phyloP scores from a whole-genome alignment of 2,329 filamentous ascomycete genomes.

The Dactylellina haptotyla region DNA sequence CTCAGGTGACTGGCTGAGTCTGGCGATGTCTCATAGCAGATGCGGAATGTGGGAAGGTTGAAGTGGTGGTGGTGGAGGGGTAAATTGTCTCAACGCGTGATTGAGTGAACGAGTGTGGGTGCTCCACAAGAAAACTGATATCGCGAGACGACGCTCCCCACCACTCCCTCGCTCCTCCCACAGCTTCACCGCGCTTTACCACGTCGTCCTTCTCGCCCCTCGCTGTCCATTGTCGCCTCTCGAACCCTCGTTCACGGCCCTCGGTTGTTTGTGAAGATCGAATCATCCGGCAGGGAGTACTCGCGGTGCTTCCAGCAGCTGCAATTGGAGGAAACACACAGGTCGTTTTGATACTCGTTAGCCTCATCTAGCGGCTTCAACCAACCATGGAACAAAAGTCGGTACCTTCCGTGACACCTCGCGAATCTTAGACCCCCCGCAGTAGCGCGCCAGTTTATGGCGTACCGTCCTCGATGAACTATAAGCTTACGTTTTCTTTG shows the following conservation, averaged over 20 bases:
- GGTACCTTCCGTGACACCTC: conserved; percentile 10
- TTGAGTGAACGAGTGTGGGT: no score
- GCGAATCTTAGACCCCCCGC: neutral
- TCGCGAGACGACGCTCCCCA: conserved; percentile 26
- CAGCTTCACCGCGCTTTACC: conserved; percentile 15
- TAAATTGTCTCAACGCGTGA: conserved; percentile 48
- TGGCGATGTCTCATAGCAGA: neutral
- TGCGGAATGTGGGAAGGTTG: neutral
- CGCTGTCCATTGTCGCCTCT: conserved; percentile 30
- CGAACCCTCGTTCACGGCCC: neutral
- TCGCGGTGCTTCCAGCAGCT: conserved; percentile 3
- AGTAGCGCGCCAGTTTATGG: neutral
- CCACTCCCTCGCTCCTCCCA: neutral
- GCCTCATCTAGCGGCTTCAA: conserved; percentile 2
- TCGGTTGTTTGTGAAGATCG: neutral
- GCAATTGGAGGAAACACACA: conserved; percentile 2
- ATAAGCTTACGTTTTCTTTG: no score
- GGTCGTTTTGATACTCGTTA: conserved; percentile 5
- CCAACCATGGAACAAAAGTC: conserved; percentile 47
- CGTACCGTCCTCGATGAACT: neutral
- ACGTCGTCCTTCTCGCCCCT: conserved; percentile 1
- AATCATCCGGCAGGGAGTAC: neutral
- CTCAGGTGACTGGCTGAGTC: no score
- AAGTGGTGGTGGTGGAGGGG: conserved; percentile 31
- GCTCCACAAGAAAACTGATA: conserved; percentile 37